phyloP scores from a whole-genome alignment of 768 basidiomycete genomes.

The Suillus fuscotomentosus region DNA sequence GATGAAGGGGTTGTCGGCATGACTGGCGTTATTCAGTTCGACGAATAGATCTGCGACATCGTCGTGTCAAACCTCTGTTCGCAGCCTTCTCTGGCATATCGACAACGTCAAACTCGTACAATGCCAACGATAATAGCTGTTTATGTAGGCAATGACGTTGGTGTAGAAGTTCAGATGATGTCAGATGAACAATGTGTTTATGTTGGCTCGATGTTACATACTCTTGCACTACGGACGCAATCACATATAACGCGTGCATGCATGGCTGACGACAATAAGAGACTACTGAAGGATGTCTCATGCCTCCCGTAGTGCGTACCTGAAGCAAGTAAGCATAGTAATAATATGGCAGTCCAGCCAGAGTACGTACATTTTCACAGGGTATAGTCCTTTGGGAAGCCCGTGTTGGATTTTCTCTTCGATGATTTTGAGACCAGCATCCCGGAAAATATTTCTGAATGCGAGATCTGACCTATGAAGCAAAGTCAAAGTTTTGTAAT shows the following conservation, averaged over 20 bases:
- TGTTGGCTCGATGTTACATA: neutral
- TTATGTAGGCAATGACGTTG: neutral
- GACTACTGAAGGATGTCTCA: neutral
- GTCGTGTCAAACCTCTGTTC: neutral
- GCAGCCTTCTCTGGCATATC: neutral
- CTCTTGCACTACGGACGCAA: neutral
- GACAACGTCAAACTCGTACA: neutral
- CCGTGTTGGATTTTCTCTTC: conserved; percentile 80
- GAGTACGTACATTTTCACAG: conserved; percentile 75
- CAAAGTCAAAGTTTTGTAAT: conserved; percentile 1
- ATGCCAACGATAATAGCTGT: no score
- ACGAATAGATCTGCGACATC: neutral
- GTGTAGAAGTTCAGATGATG: neutral
- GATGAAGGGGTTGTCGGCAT: conserved; percentile 64
- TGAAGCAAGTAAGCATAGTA: conserved; percentile 2
- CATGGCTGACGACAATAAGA: neutral
- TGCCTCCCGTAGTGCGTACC: conserved; percentile 23
- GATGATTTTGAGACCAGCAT: conserved; percentile 71
- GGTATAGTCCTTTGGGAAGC: conserved; percentile 76
- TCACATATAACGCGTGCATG: neutral
- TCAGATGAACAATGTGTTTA: neutral
- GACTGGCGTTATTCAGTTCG: conserved; percentile 46
- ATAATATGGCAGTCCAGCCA: conserved; percentile 7
- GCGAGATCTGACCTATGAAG: conserved; percentile 70
- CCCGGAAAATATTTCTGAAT: conserved; percentile 74